Evolutionary conservation across 139 green algal genomes (phyloP).

Genomic region (Chlorella vulgaris): DNA sequence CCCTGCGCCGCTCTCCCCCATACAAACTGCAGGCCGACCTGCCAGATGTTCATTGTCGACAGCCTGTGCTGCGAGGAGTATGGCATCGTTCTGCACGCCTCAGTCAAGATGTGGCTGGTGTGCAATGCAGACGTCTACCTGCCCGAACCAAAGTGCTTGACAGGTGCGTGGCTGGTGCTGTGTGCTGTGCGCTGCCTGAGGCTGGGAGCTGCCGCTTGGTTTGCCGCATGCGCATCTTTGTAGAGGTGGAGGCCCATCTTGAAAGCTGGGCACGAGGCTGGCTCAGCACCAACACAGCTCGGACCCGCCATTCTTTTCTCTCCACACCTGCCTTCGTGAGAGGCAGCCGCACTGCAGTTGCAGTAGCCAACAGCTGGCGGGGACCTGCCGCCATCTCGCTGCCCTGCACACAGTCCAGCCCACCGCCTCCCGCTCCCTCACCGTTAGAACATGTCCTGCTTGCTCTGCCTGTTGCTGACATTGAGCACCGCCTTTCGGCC

Average conservation of each 20-base stretch:
- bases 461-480: too few relatives aligned
- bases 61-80: constrained; percentile 23
- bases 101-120: background rate
- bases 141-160: constrained; percentile 4
- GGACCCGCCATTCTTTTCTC: too few relatives aligned
- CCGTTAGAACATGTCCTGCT: too few relatives aligned
- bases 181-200: background rate
- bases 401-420: too few relatives aligned
- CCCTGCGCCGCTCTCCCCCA: background rate
- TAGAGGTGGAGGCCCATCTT: too few relatives aligned
- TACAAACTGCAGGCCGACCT: constrained; percentile 2
- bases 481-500: background rate
- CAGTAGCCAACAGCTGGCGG: too few relatives aligned
- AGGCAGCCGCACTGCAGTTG: too few relatives aligned
- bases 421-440: too few relatives aligned
- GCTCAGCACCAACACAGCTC: too few relatives aligned
- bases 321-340: too few relatives aligned
- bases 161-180: background rate
- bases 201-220: background rate
- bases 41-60: constrained; percentile 10
- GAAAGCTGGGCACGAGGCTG: too few relatives aligned
- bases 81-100: constrained; percentile 6
- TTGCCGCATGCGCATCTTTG: background rate
- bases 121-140: constrained; percentile 11
- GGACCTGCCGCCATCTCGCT: too few relatives aligned